Evolutionary conservation across 202 grass and related monocot genomes (phyloP).

Genomic region (Setaria viridis): DNA sequence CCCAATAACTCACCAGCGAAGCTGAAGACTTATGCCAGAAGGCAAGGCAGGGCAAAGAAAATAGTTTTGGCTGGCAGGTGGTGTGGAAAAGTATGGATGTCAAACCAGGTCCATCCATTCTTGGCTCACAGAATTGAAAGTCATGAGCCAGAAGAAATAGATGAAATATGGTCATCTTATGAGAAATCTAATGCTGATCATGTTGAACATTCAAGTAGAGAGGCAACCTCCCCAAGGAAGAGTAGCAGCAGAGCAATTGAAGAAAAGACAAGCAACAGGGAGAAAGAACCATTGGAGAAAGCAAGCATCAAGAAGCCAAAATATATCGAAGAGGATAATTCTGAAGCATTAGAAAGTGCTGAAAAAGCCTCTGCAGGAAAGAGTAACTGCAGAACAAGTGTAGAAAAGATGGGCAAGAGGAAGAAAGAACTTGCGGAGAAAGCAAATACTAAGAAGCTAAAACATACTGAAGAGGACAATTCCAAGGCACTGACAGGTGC

Average conservation of each 20-base stretch:
- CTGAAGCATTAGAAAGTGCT: conserved; percentile 36
- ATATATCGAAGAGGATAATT: conserved; percentile 38
- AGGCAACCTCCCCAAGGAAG: conserved; percentile 37
- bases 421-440: conserved; percentile 50
- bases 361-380: conserved; percentile 41
- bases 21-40: conserved; percentile 55
- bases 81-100: conserved; percentile 95
- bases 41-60: conserved; percentile 70
- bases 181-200: conserved; percentile 29
- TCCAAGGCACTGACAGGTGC: conserved; percentile 36
- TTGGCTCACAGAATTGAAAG: conserved; percentile 61
- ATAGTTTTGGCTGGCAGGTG: conserved; percentile 68
- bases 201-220: conserved; percentile 48
- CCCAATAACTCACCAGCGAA: conserved; percentile 54
- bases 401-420: conserved; percentile 47
- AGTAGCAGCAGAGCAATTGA: conserved; percentile 30
- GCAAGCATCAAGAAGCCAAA: conserved; percentile 55
- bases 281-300: conserved; percentile 48
- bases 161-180: conserved; percentile 40
- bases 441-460: conserved; percentile 53
- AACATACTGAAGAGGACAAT: conserved; percentile 40
- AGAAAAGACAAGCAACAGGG: conserved; percentile 53
- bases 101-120: conserved; percentile 85
- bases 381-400: conserved; percentile 15
- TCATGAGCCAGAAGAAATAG: conserved; percentile 47